Conservation (phyloP, 1,139 yeast genomes). For the Zygoascus meyerae region DNA sequence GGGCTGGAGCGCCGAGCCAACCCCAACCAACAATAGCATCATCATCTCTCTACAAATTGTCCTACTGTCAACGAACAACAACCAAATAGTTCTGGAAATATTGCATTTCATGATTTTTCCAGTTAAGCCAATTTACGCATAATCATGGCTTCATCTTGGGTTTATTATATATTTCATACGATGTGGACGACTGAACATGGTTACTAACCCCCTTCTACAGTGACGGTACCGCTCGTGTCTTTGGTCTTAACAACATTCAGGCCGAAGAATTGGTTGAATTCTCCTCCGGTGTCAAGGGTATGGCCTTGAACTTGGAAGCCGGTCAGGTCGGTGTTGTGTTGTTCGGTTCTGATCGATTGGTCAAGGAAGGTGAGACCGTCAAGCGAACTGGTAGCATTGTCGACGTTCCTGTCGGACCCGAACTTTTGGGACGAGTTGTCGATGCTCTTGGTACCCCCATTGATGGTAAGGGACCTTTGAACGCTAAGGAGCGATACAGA, state of each 20-base stretch:
- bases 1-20: background rate
- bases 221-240: slow-evolving; percentile 99
- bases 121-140: background rate
- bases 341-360: slow-evolving; percentile 98
- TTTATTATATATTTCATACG: background rate
- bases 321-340: slow-evolving; percentile 99
- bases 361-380: slow-evolving; percentile 99
- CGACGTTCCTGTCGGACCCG: slow-evolving; percentile 99
- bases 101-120: no score
- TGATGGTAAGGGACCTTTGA: slow-evolving; percentile 99
- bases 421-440: slow-evolving; percentile 97
- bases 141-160: background rate
- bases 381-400: slow-evolving; percentile 99
- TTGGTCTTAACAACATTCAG: slow-evolving; percentile 98
- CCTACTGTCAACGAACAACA: no score
- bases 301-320: slow-evolving; percentile 99
- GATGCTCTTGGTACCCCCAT: slow-evolving; percentile 99
- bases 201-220: slow-evolving; percentile 35
- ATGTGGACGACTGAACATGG: no score
- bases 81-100: no score
- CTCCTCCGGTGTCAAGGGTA: slow-evolving; percentile 99
- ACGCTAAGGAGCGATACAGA: slow-evolving; percentile 78
- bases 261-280: slow-evolving; percentile 99
- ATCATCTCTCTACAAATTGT: no score
- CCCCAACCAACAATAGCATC: slow-evolving; percentile 1